These are phyloP conservation scores for Aspergillus wentii DNA, from an alignment of 495 filamentous ascomycete species.

Conservation along the genomic window DNA sequence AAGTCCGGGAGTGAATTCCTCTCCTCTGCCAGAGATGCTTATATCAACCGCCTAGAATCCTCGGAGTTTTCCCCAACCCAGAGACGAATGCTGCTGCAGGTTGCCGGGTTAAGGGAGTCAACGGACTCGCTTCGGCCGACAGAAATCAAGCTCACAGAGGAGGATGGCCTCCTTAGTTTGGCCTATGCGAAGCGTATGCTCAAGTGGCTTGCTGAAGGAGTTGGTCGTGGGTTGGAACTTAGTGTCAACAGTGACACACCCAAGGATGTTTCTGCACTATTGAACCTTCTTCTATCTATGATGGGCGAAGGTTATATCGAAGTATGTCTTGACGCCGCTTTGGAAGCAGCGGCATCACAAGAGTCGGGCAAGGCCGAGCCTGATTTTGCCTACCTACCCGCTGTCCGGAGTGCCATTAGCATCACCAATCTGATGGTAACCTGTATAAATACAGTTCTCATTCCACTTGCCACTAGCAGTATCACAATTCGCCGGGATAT, in stretches of 20 bases:
- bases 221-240: slow-evolving; percentile 87
- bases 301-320: slow-evolving; percentile 96
- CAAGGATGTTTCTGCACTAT: slow-evolving; percentile 84
- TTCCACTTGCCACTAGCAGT: slow-evolving; percentile 81
- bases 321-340: slow-evolving; percentile 82
- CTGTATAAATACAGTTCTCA: slow-evolving; percentile 84
- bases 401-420: slow-evolving; percentile 74
- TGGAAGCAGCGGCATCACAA: slow-evolving; percentile 68
- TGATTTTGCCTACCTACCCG: slow-evolving; percentile 77
- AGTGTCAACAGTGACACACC: slow-evolving; percentile 82
- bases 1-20: slow-evolving; percentile 80
- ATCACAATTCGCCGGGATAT: slow-evolving; percentile 86
- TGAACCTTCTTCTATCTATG: slow-evolving; percentile 77
- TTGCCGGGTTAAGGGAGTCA: slow-evolving; percentile 63
- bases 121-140: slow-evolving; percentile 45
- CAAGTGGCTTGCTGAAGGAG: slow-evolving; percentile 94
- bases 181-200: slow-evolving; percentile 93
- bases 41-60: slow-evolving; percentile 78
- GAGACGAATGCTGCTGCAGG: slow-evolving; percentile 76
- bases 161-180: slow-evolving; percentile 78
- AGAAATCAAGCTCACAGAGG: slow-evolving; percentile 84
- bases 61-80: slow-evolving; percentile 79
- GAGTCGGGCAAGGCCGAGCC: slow-evolving; percentile 78
- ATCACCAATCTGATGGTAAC: slow-evolving; percentile 90
- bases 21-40: slow-evolving; percentile 70